Percentiles rank a stretch among this genome's conserved stretches.
phyloP scores from a whole-genome alignment of 176 grass and related monocot species.

The Phoenix roebelenii region DNA sequence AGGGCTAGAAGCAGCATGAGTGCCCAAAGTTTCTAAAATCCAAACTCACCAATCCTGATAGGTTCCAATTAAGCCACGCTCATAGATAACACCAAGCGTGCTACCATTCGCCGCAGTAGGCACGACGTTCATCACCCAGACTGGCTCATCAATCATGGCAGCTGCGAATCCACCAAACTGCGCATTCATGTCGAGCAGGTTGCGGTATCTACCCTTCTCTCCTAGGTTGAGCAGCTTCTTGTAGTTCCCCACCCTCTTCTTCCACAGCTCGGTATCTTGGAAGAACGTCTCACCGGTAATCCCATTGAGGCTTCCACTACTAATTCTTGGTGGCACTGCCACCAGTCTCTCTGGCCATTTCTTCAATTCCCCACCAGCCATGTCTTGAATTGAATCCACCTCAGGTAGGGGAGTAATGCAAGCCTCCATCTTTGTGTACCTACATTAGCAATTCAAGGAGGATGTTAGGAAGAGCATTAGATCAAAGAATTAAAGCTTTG shows the following conservation, averaged over 20 bases:
- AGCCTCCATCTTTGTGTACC: constrained; percentile 73
- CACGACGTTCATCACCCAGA: constrained; percentile 94
- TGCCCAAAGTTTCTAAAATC: no score
- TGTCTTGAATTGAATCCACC: constrained; percentile 33
- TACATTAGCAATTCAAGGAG: constrained; percentile 3
- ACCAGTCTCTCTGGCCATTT: constrained; percentile 81
- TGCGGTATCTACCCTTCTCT: constrained; percentile 75
- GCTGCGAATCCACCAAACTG: constrained; percentile 66
- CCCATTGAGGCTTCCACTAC: constrained; percentile 52
- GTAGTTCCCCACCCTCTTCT: constrained; percentile 62
- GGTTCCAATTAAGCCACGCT: constrained; percentile 86
- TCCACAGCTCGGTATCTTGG: constrained; percentile 64
- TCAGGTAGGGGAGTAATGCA: constrained; percentile 75
- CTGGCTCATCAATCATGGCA: constrained; percentile 52
- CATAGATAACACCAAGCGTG: constrained; percentile 77
- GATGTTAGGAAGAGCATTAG: no score
- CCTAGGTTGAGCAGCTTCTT: constrained; percentile 49
- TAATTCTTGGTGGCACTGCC: constrained; percentile 67
- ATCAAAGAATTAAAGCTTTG: neutral
- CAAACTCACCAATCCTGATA: constrained; percentile 86
- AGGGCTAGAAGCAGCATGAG: no score
- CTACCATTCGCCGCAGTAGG: constrained; percentile 45
- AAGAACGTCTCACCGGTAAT: constrained; percentile 51
- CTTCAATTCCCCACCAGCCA: constrained; percentile 63
- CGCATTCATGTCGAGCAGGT: constrained; percentile 93